Percentiles rank a stretch among this genome's conserved stretches.
These are phyloP conservation scores for Dimocarpus longan DNA, from an alignment of 345 rosid genomes.

Conservation along the genomic window DNA sequence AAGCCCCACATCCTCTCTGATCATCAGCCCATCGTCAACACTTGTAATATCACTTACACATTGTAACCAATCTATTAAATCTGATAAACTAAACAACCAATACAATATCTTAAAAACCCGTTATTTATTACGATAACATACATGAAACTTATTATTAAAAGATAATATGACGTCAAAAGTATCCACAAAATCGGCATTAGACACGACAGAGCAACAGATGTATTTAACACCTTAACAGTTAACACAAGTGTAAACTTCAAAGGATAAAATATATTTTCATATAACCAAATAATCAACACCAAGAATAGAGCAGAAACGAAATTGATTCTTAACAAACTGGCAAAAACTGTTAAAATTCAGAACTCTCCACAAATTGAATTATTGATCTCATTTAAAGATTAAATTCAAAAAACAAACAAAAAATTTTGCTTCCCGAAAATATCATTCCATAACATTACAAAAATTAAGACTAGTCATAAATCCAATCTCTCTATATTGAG, in stretches of 20 bases:
- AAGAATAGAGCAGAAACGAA: neutral
- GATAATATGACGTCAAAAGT: slow-evolving; percentile 8
- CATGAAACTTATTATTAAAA: neutral
- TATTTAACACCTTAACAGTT: neutral
- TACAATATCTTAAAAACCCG: neutral
- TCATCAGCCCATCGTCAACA: neutral
- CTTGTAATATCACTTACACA: neutral
- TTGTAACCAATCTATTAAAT: neutral
- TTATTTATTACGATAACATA: neutral
- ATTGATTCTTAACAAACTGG: neutral
- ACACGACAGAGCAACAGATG: neutral
- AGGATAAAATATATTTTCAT: slow-evolving; percentile 4
- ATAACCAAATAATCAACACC: neutral
- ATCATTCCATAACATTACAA: neutral
- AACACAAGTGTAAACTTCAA: neutral
- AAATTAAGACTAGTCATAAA: neutral
- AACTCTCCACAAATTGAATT: neutral
- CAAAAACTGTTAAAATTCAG: neutral
- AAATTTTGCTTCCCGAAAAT: neutral
- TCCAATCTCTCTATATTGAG: neutral
- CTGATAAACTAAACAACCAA: neutral
- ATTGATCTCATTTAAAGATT: neutral
- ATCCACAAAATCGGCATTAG: neutral
- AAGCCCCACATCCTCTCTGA: neutral
- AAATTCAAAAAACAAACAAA: neutral